A percentile compares a stretch with the other conserved stretches of the same genome.
Evolutionary conservation across 2,329 filamentous ascomycete genomes (phyloP).

Genomic region (Colletotrichum gigasporum): DNA sequence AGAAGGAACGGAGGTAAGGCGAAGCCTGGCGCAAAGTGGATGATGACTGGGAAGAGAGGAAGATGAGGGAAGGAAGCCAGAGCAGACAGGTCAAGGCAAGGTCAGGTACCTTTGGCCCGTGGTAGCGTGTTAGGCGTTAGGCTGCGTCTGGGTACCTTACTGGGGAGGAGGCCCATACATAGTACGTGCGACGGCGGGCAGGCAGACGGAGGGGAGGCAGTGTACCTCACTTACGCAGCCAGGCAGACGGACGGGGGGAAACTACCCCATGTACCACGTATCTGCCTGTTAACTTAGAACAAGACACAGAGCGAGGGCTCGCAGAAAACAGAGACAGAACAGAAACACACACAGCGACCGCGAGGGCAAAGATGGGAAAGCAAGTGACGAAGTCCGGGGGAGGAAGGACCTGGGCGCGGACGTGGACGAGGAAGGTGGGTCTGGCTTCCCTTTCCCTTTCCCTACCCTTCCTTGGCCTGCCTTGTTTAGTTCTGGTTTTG

Average conservation of each 20-base stretch:
- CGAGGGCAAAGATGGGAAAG: too few species aligned
- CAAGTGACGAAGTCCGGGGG: conserved; percentile 12
- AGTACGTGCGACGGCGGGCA: too few species aligned
- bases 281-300: not conserved
- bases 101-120: not conserved
- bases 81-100: not conserved
- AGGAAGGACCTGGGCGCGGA: conserved; percentile 3
- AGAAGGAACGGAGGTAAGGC: conserved; percentile 13
- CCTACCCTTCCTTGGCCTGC: not conserved
- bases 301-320: not conserved
- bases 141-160: too few species aligned
- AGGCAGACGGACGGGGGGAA: not conserved
- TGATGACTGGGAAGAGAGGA: conserved; percentile 19
- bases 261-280: not conserved
- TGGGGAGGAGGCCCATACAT: too few species aligned
- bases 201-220: not conserved
- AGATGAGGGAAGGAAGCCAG: conserved; percentile 11
- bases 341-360: not conserved
- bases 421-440: conserved; percentile 26
- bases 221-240: too few species aligned
- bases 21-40: conserved; percentile 30
- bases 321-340: not conserved
- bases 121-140: not conserved
- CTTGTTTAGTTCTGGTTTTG: conserved; percentile 14
- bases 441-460: not conserved